A percentile compares a stretch with the other conserved stretches of the same genome.
phyloP scores from a whole-genome alignment of 352 stramenopile genomes.

The Globisporangium canariense region DNA sequence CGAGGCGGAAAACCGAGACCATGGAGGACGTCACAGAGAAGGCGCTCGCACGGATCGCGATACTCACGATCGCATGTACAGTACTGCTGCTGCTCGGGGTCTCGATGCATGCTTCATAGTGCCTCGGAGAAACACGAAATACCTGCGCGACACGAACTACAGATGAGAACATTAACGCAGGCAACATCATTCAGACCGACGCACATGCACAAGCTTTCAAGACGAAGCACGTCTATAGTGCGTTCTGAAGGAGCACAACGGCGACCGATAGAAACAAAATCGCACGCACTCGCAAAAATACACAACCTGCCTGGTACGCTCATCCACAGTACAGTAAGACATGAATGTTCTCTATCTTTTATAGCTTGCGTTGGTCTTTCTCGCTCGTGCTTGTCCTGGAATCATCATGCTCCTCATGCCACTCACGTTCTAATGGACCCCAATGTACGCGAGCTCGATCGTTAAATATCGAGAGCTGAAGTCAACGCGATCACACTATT shows the following conservation, averaged over 20 bases:
- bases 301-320: too few relatives aligned
- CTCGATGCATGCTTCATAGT: slow-evolving; percentile 23
- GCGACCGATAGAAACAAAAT: background rate
- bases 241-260: background rate
- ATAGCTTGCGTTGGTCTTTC: too few relatives aligned
- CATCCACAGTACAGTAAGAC: slow-evolving; percentile 3
- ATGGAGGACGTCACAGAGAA: slow-evolving; percentile 36
- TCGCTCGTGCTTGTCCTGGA: background rate
- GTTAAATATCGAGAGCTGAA: background rate
- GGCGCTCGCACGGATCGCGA: slow-evolving; percentile 31
- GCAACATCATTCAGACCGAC: background rate
- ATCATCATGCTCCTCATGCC: background rate
- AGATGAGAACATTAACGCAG: background rate
- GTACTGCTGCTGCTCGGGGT: slow-evolving; percentile 35
- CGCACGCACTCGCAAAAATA: background rate
- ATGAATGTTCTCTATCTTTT: slow-evolving; percentile 2
- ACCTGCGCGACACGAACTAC: background rate
- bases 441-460: background rate
- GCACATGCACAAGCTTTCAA: background rate
- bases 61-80: slow-evolving; percentile 27
- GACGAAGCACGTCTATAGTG: background rate
- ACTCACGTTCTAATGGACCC: background rate
- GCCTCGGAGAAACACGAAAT: background rate
- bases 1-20: slow-evolving; percentile 29
- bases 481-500: background rate